phyloP scores from a whole-genome alignment of 2,329 filamentous ascomycete genomes.

The Ophiostoma ulmi region DNA sequence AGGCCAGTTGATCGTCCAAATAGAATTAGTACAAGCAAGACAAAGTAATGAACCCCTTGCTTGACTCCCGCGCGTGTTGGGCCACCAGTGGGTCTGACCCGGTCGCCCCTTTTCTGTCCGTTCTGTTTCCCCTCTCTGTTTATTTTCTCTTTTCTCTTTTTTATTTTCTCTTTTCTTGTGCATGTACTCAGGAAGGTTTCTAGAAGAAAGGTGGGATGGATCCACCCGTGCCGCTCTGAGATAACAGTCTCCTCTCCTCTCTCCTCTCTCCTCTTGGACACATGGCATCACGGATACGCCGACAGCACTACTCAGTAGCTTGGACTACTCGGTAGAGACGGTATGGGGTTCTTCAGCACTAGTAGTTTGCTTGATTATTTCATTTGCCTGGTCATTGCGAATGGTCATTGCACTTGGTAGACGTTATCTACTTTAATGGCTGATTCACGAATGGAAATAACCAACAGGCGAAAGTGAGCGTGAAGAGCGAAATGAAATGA shows the following conservation, averaged over 20 bases:
- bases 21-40: neutral
- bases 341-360: too few species aligned
- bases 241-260: neutral
- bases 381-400: too few species aligned
- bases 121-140: neutral
- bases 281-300: neutral
- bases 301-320: neutral
- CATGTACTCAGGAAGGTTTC: conserved; percentile 2
- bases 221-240: conserved; percentile 7
- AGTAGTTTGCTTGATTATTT: too few species aligned
- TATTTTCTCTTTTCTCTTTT: neutral
- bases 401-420: too few species aligned
- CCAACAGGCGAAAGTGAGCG: neutral
- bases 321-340: too few species aligned
- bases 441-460: neutral
- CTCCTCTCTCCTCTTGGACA: neutral
- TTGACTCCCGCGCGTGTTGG: conserved; percentile 6
- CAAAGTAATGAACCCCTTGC: neutral
- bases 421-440: too few species aligned
- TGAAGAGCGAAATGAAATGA: neutral
- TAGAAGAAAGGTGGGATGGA: conserved; percentile 4
- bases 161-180: neutral
- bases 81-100: neutral
- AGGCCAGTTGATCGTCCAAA: conserved; percentile 8
- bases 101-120: neutral